Percentiles rank a stretch among this genome's conserved stretches.
phyloP scores from a whole-genome alignment of 306 rosid species.

The Cicer arietinum region DNA sequence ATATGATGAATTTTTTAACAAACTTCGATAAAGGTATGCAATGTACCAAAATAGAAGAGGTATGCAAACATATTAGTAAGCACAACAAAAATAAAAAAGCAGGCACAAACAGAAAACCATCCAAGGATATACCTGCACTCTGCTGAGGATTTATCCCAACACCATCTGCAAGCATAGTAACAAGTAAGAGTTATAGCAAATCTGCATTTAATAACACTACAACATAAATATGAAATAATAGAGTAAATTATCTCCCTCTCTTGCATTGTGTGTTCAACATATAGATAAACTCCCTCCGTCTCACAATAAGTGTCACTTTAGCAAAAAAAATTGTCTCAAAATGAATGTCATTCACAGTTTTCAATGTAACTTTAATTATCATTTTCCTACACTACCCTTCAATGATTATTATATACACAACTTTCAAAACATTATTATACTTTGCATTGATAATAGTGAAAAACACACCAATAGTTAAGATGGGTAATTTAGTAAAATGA shows the following conservation, averaged over 20 bases:
- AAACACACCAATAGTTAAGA: no score
- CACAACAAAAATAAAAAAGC: background rate
- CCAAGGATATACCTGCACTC: conserved; percentile 78
- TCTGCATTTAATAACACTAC: background rate
- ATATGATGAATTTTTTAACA: conserved; percentile 15
- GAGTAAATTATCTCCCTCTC: background rate
- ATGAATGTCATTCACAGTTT: no score
- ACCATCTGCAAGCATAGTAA: conserved; percentile 70
- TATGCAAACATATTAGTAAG: background rate
- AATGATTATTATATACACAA: no score
- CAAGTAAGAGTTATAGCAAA: conserved; percentile 16
- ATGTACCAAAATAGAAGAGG: background rate
- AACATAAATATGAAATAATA: conserved; percentile 22
- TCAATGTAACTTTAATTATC: no score
- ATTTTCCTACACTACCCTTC: no score
- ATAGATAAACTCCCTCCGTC: background rate
- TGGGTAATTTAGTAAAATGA: no score
- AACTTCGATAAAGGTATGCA: background rate
- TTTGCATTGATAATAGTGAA: no score
- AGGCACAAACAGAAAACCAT: background rate
- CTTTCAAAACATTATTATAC: no score
- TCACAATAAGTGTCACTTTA: no score
- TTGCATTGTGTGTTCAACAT: background rate
- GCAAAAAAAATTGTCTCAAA: no score
- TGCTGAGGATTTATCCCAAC: conserved; percentile 98